phyloP scores from a whole-genome alignment of 2,329 filamentous ascomycete species.

The Paecilomyces sp. region DNA sequence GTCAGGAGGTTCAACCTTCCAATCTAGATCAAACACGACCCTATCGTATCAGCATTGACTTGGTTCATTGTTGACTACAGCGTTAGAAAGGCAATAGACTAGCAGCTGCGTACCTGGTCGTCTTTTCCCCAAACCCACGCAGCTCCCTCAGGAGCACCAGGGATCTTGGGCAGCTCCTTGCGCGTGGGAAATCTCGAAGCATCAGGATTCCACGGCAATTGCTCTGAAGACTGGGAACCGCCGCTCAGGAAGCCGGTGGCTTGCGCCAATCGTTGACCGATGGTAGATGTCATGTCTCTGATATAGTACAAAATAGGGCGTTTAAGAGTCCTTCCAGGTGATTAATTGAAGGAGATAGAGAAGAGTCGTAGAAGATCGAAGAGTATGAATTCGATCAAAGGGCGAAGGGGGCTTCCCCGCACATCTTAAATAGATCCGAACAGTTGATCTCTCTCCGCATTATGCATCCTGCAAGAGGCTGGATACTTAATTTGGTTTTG shows the following conservation, averaged over 20 bases:
- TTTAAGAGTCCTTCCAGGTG: not conserved
- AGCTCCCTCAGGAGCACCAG: constrained; percentile 47
- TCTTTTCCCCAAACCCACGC: constrained; percentile 57
- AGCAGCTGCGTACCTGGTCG: constrained; percentile 36
- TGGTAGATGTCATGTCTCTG: not conserved
- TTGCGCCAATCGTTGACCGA: not conserved
- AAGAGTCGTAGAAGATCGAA: not conserved
- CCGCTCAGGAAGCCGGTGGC: not conserved
- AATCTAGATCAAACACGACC: constrained; percentile 10
- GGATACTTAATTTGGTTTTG: not conserved
- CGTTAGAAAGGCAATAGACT: not conserved
- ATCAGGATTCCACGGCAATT: constrained; percentile 50
- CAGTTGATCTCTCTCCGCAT: not conserved
- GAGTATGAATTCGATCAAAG: not conserved
- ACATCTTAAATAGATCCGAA: not conserved
- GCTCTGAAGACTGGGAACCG: not conserved
- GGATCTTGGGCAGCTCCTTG: constrained; percentile 45
- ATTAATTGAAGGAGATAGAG: not conserved
- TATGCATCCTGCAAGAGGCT: not conserved
- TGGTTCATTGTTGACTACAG: not conserved
- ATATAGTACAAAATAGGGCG: not conserved
- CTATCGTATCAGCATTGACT: constrained; percentile 1
- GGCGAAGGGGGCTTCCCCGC: not conserved
- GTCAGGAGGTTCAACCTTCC: constrained; percentile 51
- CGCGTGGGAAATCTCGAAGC: constrained; percentile 46